A percentile compares a stretch with the other conserved stretches of the same genome.
These are phyloP conservation scores for Imleria badia DNA, from an alignment of 768 basidiomycete genomes.

Conservation along the genomic window DNA sequence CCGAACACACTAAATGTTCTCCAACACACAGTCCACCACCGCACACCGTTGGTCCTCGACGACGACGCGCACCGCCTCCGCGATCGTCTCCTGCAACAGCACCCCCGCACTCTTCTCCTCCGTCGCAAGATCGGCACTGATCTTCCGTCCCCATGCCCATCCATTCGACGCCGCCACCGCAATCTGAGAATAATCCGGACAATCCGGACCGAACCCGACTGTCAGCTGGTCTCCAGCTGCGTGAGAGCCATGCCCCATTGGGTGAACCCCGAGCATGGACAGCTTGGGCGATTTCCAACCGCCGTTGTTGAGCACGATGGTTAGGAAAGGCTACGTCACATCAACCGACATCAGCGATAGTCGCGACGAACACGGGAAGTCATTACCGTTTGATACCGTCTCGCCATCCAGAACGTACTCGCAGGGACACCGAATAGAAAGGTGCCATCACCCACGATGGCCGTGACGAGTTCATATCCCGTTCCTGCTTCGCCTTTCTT, in stretches of 20 bases:
- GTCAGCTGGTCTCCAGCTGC: slow-evolving; percentile 49
- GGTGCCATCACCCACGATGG: slow-evolving; percentile 68
- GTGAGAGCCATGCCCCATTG: slow-evolving; percentile 51
- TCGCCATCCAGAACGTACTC: slow-evolving; percentile 72
- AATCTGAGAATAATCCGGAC: slow-evolving; percentile 60
- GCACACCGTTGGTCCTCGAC: slow-evolving; percentile 60
- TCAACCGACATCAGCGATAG: not conserved
- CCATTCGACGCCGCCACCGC: slow-evolving; percentile 68
- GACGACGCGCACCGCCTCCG: slow-evolving; percentile 56
- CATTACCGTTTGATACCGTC: slow-evolving; percentile 62
- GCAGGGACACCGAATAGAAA: slow-evolving; percentile 67
- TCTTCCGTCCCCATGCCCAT: slow-evolving; percentile 57
- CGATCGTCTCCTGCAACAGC: slow-evolving; percentile 34
- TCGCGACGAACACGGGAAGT: too few species aligned
- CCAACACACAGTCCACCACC: slow-evolving; percentile 60
- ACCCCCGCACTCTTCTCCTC: slow-evolving; percentile 23
- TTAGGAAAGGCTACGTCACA: slow-evolving; percentile 58
- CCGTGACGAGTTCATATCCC: slow-evolving; percentile 52
- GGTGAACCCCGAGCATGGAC: slow-evolving; percentile 67
- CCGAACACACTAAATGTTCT: slow-evolving; percentile 33
- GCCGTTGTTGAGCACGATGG: slow-evolving; percentile 70
- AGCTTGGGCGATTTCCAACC: slow-evolving; percentile 66
- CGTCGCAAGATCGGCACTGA: slow-evolving; percentile 29
- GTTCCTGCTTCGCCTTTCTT: slow-evolving; percentile 21
- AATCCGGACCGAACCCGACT: slow-evolving; percentile 62